Base-by-base conservation (phyloP, 139 green algal genomes). In the Spirogloea muscicola region DNA sequence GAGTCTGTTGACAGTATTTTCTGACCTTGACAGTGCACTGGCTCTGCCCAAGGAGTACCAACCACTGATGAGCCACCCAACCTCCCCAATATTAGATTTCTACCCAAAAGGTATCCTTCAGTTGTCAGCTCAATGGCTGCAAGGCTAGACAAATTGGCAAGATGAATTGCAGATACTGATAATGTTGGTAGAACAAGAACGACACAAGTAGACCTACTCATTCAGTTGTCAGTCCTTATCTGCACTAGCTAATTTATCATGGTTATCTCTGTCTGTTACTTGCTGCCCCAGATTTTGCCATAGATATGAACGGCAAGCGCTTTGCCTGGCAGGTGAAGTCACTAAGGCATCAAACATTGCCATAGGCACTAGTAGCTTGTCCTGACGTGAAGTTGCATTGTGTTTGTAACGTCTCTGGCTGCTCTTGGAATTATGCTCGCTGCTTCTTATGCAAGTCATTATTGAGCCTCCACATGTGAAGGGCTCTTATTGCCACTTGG, bases 241-340 rank as follows among this genome's bases (percentile, higher is more conserved):
- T 74, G 49, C 39, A 27, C n/a, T n/a, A n/a, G n/a, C n/a, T n/a
- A n/a, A n/a, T n/a, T n/a, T n/a, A n/a, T n/a, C n/a, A n/a, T n/a
- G n/a, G n/a, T n/a, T n/a, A n/a, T n/a, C n/a, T n/a, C n/a, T n/a
- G n/a, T n/a, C n/a, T n/a, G n/a, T n/a, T 65, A 64, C 29, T 76
- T 68, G 5, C 61, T 13, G 73, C 6, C 6, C 13, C 76, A n/a
- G 62, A 93, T 25, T 98, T 98, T 80, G 82, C 84, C 5, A 82
- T 97, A 34, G 94, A 98, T 88, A 96, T 98, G 90, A 98, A 98
- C 68, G 94, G 94, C 51, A 99, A 99, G 86, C 87, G 94, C 27
- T 99, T 94, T 67, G 89, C 91, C 0, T 99, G 94, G 94, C 75
- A 82, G 72, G 71, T n/a, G n/a, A n/a, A n/a, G n/a, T n/a, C n/a